Conservation (phyloP, 176 grass and related monocot genomes). For the Dactylis glomerata region DNA sequence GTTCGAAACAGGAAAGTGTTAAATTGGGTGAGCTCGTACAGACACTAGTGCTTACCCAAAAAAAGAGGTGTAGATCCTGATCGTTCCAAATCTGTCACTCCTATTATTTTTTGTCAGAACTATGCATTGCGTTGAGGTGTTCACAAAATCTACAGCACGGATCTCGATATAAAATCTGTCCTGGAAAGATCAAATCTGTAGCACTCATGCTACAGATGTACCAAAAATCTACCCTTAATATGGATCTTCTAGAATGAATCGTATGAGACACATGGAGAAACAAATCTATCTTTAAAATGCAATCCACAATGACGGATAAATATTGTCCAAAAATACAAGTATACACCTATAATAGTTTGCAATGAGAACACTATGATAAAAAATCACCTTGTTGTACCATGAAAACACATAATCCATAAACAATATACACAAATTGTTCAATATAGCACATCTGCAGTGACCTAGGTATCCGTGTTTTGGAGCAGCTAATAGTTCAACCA, state of each 20-base stretch:
- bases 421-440: constrained; percentile 6
- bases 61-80: not conserved
- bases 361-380: not conserved
- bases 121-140: not conserved
- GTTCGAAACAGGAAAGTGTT: not conserved
- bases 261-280: not conserved
- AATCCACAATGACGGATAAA: not conserved
- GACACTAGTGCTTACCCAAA: not conserved
- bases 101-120: not conserved
- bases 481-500: not conserved
- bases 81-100: not conserved
- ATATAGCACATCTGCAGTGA: not conserved
- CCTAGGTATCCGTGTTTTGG: not conserved
- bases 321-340: not conserved
- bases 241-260: not conserved
- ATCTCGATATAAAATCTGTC: not conserved
- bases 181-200: not conserved
- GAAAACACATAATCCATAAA: not conserved
- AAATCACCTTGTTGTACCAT: not conserved
- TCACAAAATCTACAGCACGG: not conserved
- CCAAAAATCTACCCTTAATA: not conserved
- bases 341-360: not conserved
- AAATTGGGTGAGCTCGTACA: not conserved
- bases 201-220: not conserved
- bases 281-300: not conserved